Evolutionary conservation across 352 stramenopile species (phyloP), one percentile per base, ranked within the genome.

Genomic region (Phytophthora pluvialis): DNA sequence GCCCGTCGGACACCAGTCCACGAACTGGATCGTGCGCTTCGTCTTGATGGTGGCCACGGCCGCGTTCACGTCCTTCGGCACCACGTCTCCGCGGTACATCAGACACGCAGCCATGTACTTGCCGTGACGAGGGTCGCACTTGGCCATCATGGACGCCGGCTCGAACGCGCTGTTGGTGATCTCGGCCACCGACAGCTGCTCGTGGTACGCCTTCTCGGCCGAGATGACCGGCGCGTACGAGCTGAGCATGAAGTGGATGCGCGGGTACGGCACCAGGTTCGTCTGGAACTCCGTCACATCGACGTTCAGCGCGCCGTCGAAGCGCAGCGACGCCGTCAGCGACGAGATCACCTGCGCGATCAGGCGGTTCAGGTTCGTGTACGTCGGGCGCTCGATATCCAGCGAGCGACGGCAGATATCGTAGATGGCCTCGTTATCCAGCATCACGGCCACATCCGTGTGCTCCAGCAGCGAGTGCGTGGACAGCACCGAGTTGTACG

Each of bases 281-380:
- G 96, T 99, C 83, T 99, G 96, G 90, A 99, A 99, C 83, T 99
- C 97, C n/a, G 94, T 99, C 52, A 99, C 86, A 92, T 99, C 97
- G 47, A 99, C 96, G 78, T 99, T 99, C 21, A 99, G 81, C 32
- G 95, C 88, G 67, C 97, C 97, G 68, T 99, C 96, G 79, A 99
- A 99, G 70, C 98, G 96, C 32, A 99, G 93, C 50, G 94, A 99
- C 4, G 96, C 94, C 38, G 97, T 99, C 39, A 99, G 81, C n/a
- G 94, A 98, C 62, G 94, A 99, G 64, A 99, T 98, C 12, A 99
- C 96, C 78, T 99, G 95, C 13, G 97, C 97, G 75, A 99, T 97
- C 35, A 99, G 81, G 43, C 96, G 81, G 86, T 99, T 99, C 57
- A 99, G 84, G 93, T 99, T 99, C 43, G 93, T 99, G 94, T 99